phyloP scores from a whole-genome alignment of 768 basidiomycete species.

The Trichaptum fuscoviolaceum region DNA sequence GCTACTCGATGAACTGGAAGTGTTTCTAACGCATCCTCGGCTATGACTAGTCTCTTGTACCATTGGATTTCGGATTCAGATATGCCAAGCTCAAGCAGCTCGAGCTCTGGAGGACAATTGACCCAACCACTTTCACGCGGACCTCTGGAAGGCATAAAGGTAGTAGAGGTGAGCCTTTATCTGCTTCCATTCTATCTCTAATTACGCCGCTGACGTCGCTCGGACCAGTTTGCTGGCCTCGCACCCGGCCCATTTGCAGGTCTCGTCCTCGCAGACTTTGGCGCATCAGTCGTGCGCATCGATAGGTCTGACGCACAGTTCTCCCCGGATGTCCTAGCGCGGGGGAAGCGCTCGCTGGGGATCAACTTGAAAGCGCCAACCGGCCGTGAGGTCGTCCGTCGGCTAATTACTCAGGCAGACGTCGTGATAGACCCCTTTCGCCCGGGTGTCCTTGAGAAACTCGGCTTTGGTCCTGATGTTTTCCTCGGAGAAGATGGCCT shows the following conservation, averaged over 20 bases:
- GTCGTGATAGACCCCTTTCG: slow-evolving; percentile 80
- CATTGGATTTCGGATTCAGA: slow-evolving; percentile 1
- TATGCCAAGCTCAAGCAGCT: not conserved
- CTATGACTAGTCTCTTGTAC: not conserved
- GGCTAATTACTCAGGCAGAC: slow-evolving; percentile 63
- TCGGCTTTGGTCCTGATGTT: slow-evolving; percentile 71
- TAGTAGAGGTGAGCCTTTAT: not conserved
- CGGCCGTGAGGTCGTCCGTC: slow-evolving; percentile 51
- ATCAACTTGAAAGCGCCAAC: slow-evolving; percentile 59
- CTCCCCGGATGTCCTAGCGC: slow-evolving; percentile 50
- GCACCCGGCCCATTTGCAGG: slow-evolving; percentile 81
- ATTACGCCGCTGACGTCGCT: not conserved
- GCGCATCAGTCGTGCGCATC: slow-evolving; percentile 70
- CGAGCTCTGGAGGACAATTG: not conserved
- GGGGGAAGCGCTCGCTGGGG: slow-evolving; percentile 71
- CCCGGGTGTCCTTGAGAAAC: slow-evolving; percentile 74
- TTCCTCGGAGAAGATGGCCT: slow-evolving; percentile 55
- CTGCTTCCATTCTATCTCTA: not conserved
- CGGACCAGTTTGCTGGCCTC: slow-evolving; percentile 66
- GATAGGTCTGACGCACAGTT: slow-evolving; percentile 47
- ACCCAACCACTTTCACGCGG: not conserved
- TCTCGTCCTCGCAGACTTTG: slow-evolving; percentile 72
- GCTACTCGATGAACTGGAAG: not conserved
- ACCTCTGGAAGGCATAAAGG: not conserved
- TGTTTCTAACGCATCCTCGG: too few relatives aligned